phyloP scores from a whole-genome alignment of 768 basidiomycete species.

The Xerocomellus amylosporus region DNA sequence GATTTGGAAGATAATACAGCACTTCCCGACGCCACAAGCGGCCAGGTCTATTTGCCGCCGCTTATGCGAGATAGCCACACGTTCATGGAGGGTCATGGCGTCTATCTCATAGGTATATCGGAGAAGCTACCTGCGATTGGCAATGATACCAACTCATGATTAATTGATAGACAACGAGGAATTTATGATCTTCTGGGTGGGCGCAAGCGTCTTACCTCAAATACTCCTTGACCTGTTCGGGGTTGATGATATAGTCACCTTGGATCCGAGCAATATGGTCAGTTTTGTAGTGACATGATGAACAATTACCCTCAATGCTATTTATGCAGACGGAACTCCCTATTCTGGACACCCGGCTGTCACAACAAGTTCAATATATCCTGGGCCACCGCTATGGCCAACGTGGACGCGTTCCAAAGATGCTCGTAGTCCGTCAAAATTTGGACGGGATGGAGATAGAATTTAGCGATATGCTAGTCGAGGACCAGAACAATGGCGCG shows the following conservation, averaged over 20 bases:
- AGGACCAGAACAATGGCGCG: slow-evolving; percentile 95
- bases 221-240: slow-evolving; percentile 82
- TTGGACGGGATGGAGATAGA: slow-evolving; percentile 92
- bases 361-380: slow-evolving; percentile 83
- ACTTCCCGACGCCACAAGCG: slow-evolving; percentile 58
- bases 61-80: slow-evolving; percentile 79
- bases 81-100: slow-evolving; percentile 86
- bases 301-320: slow-evolving; percentile 1
- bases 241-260: slow-evolving; percentile 67
- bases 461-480: slow-evolving; percentile 95
- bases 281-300: slow-evolving; percentile 18
- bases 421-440: slow-evolving; percentile 85
- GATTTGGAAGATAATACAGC: slow-evolving; percentile 72
- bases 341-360: slow-evolving; percentile 66
- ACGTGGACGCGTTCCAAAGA: slow-evolving; percentile 53
- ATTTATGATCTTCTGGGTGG: slow-evolving; percentile 86
- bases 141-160: slow-evolving; percentile 11
- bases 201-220: slow-evolving; percentile 75
- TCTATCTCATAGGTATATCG: slow-evolving; percentile 85
- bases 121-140: slow-evolving; percentile 11
- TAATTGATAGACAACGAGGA: slow-evolving; percentile 77
- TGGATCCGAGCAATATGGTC: slow-evolving; percentile 67
- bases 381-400: slow-evolving; percentile 62
- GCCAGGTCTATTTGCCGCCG: slow-evolving; percentile 63
- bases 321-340: slow-evolving; percentile 64